Evolutionary conservation across 2,329 filamentous ascomycete genomes (phyloP), one percentile per base, ranked within the genome.

Genomic region (Zymoseptoria brevis): DNA sequence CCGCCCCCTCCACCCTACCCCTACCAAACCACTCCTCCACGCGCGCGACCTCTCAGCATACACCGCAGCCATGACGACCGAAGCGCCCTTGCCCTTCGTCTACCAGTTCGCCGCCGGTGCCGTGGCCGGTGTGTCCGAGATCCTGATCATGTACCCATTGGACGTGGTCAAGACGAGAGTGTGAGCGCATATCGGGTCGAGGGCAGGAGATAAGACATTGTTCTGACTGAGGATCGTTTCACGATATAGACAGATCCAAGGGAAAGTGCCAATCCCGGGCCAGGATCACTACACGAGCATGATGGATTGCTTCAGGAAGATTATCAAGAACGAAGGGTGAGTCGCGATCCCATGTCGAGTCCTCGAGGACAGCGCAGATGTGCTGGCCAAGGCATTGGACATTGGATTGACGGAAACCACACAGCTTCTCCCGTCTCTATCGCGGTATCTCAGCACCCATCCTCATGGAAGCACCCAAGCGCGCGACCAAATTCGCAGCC

Each of bases 91-190:
- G 68, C 90, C 90, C 60, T 96, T 96, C 78, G 76, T 85, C 69
- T 96, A 96, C 85, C 92, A 96, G 80, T 96, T 97, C 81, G 88
- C 87, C 75, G 92, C 93, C 73, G 92, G 92, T 86, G 94, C 94
- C 74, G 89, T 99, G 74, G 94, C 94, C 73, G 94, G 94, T 81
- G 92, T 99, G 66, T 97, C 93, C 70, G 94, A 99, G 68, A 69
- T 71, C 57, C 61, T 74, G 64, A 66, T 67, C 74, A 96, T 92
- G 94, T 99, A 99, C 81, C 94, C 94, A 68, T 82, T 99, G 75
- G 94, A 99, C 75, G 94, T 99, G 60, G 90, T 97, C 76, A 97
- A 97, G 84, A 97, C 94, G 66, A 83, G 93, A 87, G 88, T 96
- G 89, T 94, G 84, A 83, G 87, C 30, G 53, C 19, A 26, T 11